Evolutionary conservation across 2,329 filamentous ascomycete genomes (phyloP).

Genomic region (Colletotrichum sublineola): DNA sequence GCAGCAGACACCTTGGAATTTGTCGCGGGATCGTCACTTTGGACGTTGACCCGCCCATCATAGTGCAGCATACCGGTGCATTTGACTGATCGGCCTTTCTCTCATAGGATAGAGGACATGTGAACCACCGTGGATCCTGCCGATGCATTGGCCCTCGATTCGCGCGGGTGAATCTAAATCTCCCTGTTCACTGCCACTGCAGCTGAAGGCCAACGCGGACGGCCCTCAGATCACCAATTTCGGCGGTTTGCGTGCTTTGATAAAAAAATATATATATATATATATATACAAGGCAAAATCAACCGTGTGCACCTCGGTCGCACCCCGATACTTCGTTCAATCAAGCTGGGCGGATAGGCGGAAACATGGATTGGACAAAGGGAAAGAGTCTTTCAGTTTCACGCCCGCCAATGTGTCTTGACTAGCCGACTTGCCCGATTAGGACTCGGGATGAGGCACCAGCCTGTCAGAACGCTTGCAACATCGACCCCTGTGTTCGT

Average conservation of each 20-base stretch:
- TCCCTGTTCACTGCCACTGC: not conserved
- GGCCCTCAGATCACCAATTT: slow-evolving; percentile 7
- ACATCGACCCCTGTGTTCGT: slow-evolving; percentile 29
- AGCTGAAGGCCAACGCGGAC: not conserved
- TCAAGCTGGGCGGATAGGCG: not conserved
- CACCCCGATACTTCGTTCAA: not conserved
- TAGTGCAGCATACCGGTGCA: not conserved
- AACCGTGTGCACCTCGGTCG: not conserved
- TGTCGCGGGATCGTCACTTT: slow-evolving; percentile 32
- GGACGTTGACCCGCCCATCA: not conserved
- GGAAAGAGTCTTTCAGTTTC: slow-evolving; percentile 10
- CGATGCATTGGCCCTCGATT: slow-evolving; percentile 7
- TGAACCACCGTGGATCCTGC: slow-evolving; percentile 5
- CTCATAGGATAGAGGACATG: not conserved
- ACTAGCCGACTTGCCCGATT: slow-evolving; percentile 38
- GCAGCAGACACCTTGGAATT: slow-evolving; percentile 15
- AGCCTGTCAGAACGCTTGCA: slow-evolving; percentile 37
- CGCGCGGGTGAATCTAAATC: slow-evolving; percentile 5
- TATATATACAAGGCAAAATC: not conserved
- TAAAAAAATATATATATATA: too few species aligned
- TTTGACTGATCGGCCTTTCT: not conserved
- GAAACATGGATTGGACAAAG: not conserved
- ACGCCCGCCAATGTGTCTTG: slow-evolving; percentile 2
- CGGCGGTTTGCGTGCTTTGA: slow-evolving; percentile 11
- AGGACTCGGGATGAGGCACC: slow-evolving; percentile 34